Evolutionary conservation across 1,284 basidiomycete species (phyloP), one percentile per base, ranked within the genome.

Genomic region (Sutorius eximius): DNA sequence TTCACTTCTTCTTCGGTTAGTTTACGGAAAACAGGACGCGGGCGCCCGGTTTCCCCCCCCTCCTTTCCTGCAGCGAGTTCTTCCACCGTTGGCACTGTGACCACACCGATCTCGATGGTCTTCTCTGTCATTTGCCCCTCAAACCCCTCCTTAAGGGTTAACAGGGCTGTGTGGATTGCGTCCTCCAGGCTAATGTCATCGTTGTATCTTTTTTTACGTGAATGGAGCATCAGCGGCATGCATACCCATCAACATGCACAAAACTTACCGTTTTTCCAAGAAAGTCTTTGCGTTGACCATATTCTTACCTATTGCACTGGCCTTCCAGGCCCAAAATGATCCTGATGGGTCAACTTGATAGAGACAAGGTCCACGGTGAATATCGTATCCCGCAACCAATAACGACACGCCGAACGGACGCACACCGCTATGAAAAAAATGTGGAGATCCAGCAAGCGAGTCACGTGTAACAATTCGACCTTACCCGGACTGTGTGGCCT

Each of bases 71-170:
- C 86, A 61, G 87, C 86, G 53, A 92, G 78, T 68, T 93, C 89
- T 61, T 86, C 85, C 24, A 80, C 69, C 22, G 86, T 89, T 5
- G 95, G 93, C 16, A 93, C 90, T 49, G 92, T 93, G 57, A 99
- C 85, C 45, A 99, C 87, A 45, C 97, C 97, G 56, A 99, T 95
- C 75, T 99, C 97, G 68, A 99, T 97, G 34, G 97, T 99, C 79
- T 98, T 96, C 77, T 98, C 96, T 20, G 96, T 98, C 95, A 99
- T 98, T 71, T 98, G 92, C 13, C 97, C 97, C 74, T 99, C 97
- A 65, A 98, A 98, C 10, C 96, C 96, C 77, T 99, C 97, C 75
- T 99, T 99, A 60, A 99, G 80, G 20, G 97, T 99, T 61, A 99
- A 77, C 38, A 99, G 83, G n/a, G 97, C 96, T 9, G 97, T 99